Evolutionary conservation across 2,329 filamentous ascomycete genomes (phyloP).

Genomic region (Botrytis squamosa): DNA sequence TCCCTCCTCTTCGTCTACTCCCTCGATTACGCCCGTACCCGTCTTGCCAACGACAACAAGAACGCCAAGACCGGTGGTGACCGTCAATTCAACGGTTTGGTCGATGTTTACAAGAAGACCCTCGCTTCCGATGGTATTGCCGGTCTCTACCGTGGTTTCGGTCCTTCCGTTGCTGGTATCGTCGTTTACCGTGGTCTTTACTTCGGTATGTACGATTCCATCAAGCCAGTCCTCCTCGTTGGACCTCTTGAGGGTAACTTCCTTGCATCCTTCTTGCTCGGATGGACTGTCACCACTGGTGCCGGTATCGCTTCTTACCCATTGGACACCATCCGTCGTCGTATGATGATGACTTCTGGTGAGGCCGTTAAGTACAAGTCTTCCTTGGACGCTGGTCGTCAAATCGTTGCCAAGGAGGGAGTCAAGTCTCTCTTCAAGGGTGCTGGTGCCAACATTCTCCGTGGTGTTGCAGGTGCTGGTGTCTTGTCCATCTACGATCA

Average conservation of each 20-base stretch:
- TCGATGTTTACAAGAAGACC: constrained; percentile 99
- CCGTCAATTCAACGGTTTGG: constrained; percentile 99
- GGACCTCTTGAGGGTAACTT: constrained; percentile 96
- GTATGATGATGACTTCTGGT: constrained; percentile 99
- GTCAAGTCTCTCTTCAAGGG: constrained; percentile 99
- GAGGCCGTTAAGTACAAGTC: constrained; percentile 99
- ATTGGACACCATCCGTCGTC: constrained; percentile 99
- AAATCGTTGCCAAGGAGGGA: constrained; percentile 98
- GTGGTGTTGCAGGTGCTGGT: constrained; percentile 99
- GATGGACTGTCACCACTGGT: constrained; percentile 99
- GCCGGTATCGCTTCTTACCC: constrained; percentile 99
- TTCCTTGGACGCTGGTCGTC: constrained; percentile 89
- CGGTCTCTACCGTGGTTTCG: constrained; percentile 99
- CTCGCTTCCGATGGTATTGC: constrained; percentile 97
- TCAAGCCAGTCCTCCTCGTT: constrained; percentile 97
- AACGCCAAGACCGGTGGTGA: constrained; percentile 94
- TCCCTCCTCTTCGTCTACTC: constrained; percentile 99
- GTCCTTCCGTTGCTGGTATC: constrained; percentile 98
- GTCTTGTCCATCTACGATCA: constrained; percentile 99
- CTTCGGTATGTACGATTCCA: constrained; percentile 99
- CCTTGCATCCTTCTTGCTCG: constrained; percentile 97
- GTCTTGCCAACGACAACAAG: constrained; percentile 99
- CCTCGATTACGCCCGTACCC: constrained; percentile 99
- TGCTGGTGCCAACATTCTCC: constrained; percentile 99
- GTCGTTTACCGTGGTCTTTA: constrained; percentile 99